Percentiles rank a stretch among this genome's conserved stretches.
phyloP scores from a whole-genome alignment of 2,329 filamentous ascomycete species.

The Diplodia corticola region DNA sequence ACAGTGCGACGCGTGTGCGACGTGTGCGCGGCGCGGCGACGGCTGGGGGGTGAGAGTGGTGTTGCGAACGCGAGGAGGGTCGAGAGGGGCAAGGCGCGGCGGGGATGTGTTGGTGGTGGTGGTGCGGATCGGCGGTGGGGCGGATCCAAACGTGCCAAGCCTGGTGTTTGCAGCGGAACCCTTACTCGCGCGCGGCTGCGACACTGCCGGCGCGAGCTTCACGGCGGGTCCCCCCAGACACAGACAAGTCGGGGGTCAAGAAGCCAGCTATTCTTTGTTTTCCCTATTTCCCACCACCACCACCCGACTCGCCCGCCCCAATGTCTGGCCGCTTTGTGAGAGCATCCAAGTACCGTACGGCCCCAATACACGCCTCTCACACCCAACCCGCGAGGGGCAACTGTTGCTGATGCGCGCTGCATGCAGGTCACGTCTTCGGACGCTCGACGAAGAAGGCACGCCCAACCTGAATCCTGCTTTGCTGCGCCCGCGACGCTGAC shows the following conservation, averaged over 20 bases:
- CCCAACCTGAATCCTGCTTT: not conserved
- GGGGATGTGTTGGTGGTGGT: not conserved
- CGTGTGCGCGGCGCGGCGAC: not conserved
- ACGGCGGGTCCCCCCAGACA: slow-evolving; percentile 20
- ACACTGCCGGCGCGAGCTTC: slow-evolving; percentile 6
- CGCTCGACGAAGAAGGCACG: slow-evolving; percentile 81
- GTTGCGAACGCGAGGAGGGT: not conserved
- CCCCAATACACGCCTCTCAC: slow-evolving; percentile 26
- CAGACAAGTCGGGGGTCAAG: slow-evolving; percentile 16
- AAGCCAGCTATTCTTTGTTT: slow-evolving; percentile 16
- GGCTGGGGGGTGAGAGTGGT: not conserved
- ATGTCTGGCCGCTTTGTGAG: slow-evolving; percentile 74
- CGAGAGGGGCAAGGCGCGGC: not conserved
- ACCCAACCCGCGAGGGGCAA: slow-evolving; percentile 29
- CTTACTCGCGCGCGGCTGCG: slow-evolving; percentile 16
- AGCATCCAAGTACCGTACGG: slow-evolving; percentile 71
- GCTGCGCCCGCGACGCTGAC: slow-evolving; percentile 25
- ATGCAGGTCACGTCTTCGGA: slow-evolving; percentile 92
- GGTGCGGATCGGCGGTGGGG: slow-evolving; percentile 8
- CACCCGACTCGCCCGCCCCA: not conserved
- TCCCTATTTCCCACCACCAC: slow-evolving; percentile 7
- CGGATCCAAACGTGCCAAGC: slow-evolving; percentile 7
- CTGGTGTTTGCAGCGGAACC: slow-evolving; percentile 15
- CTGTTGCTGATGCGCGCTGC: slow-evolving; percentile 30
- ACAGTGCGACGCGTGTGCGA: not conserved